Evolutionary conservation across 352 stramenopile species (phyloP).

Genomic region (Globisporangium okanoganense): DNA sequence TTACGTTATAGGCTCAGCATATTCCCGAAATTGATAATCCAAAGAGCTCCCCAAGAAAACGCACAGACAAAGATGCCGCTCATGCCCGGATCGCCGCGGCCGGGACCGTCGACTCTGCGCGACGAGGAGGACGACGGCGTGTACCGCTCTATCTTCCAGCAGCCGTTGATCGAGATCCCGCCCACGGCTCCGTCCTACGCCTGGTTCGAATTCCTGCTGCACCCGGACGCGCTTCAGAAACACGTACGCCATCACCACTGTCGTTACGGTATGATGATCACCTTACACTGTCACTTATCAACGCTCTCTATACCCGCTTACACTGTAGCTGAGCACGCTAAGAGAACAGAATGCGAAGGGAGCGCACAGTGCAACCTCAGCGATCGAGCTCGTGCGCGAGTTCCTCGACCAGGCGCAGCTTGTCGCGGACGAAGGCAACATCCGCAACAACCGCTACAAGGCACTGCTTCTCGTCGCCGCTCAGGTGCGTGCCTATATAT

Average conservation of each 20-base stretch:
- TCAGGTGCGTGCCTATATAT: slow-evolving; percentile 21
- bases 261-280: not conserved
- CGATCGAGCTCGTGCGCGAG: slow-evolving; percentile 77
- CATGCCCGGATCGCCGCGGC: slow-evolving; percentile 63
- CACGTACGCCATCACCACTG: slow-evolving; percentile 54
- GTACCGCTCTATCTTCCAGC: slow-evolving; percentile 84
- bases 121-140: slow-evolving; percentile 57
- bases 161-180: slow-evolving; percentile 71
- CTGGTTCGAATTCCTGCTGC: slow-evolving; percentile 86
- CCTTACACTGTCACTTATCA: not conserved
- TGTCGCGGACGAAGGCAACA: slow-evolving; percentile 69
- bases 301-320: too few relatives aligned
- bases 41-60: not conserved
- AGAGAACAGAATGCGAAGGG: slow-evolving; percentile 38
- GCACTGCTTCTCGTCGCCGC: slow-evolving; percentile 68
- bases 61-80: slow-evolving; percentile 32
- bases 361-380: slow-evolving; percentile 55
- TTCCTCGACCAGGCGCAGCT: slow-evolving; percentile 84
- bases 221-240: slow-evolving; percentile 64
- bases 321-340: slow-evolving; percentile 42
- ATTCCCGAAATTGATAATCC: not conserved
- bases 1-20: not conserved
- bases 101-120: slow-evolving; percentile 18
- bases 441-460: slow-evolving; percentile 70
- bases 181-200: slow-evolving; percentile 61